Conservation (phyloP, 371 early-diverging fungal genomes). For the Rhizopus arrhizus region DNA sequence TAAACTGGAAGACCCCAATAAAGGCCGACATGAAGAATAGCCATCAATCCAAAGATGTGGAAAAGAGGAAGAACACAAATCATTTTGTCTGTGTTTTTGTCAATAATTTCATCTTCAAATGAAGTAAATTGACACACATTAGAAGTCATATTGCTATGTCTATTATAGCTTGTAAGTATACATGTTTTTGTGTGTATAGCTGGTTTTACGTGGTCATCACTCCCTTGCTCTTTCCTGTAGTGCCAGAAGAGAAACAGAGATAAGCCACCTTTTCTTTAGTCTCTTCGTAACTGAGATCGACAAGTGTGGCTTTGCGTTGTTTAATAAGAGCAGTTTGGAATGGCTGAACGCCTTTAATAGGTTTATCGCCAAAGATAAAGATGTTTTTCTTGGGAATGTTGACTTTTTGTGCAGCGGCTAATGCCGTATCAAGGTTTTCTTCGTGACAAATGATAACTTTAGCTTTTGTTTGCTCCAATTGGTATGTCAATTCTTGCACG, state of each 20-base stretch:
- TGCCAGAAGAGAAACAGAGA: constrained; percentile 83
- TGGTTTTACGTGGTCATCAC: constrained; percentile 70
- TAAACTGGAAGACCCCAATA: constrained; percentile 47
- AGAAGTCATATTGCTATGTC: constrained; percentile 74
- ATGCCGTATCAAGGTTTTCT: constrained; percentile 47
- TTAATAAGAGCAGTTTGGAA: constrained; percentile 19
- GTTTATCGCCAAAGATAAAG: constrained; percentile 62
- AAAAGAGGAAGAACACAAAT: constrained; percentile 78
- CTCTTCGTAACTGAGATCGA: constrained; percentile 30
- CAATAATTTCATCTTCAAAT: constrained; percentile 27
- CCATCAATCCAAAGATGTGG: constrained; percentile 60
- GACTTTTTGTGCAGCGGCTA: constrained; percentile 57
- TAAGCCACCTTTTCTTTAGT: constrained; percentile 53
- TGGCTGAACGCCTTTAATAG: constrained; percentile 44
- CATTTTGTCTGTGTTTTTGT: constrained; percentile 22
- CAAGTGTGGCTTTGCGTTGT: constrained; percentile 23
- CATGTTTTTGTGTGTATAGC: not conserved
- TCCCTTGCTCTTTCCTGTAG: constrained; percentile 70
- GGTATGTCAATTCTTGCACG: constrained; percentile 70
- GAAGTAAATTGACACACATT: constrained; percentile 62
- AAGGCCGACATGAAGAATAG: constrained; percentile 29
- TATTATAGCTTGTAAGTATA: constrained; percentile 11
- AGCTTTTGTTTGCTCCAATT: constrained; percentile 69
- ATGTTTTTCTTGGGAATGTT: constrained; percentile 57
- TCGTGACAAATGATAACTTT: constrained; percentile 58